These are phyloP conservation scores for Russula olivacea DNA, from an alignment of 768 basidiomycete species.

Conservation along the genomic window DNA sequence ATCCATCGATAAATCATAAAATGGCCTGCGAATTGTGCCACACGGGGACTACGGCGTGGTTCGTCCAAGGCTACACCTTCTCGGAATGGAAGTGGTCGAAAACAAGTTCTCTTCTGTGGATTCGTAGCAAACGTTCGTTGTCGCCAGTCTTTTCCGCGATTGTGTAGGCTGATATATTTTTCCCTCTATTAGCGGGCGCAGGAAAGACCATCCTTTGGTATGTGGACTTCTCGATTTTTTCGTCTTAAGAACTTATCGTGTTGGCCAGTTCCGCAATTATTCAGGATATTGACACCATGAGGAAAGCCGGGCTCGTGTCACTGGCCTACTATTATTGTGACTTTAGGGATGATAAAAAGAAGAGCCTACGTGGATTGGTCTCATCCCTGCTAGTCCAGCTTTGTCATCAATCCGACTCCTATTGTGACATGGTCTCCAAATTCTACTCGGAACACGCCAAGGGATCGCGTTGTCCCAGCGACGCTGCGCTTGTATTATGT, in stretches of 20 bases:
- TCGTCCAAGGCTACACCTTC: not conserved
- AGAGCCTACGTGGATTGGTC: not conserved
- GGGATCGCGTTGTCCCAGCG: not conserved
- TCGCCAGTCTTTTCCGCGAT: not conserved
- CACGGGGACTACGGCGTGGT: not conserved
- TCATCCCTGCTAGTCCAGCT: not conserved
- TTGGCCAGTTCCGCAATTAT: not conserved
- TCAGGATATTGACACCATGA: not conserved
- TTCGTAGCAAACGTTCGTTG: not conserved
- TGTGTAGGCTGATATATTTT: not conserved
- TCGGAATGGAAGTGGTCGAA: not conserved
- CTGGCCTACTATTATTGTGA: too few relatives aligned
- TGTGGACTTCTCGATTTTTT: not conserved
- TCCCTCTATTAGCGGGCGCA: not conserved
- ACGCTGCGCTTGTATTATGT: not conserved
- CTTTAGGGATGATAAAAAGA: too few relatives aligned
- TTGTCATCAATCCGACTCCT: not conserved
- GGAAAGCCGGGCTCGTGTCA: not conserved
- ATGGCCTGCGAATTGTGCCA: not conserved
- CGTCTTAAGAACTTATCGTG: too few relatives aligned
- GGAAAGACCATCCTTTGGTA: not conserved
- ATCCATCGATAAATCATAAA: not conserved
- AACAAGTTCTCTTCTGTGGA: not conserved
- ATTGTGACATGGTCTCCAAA: not conserved
- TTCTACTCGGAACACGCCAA: not conserved